phyloP scores from a whole-genome alignment of 2,329 filamentous ascomycete species.

The Trichoderma gracile region DNA sequence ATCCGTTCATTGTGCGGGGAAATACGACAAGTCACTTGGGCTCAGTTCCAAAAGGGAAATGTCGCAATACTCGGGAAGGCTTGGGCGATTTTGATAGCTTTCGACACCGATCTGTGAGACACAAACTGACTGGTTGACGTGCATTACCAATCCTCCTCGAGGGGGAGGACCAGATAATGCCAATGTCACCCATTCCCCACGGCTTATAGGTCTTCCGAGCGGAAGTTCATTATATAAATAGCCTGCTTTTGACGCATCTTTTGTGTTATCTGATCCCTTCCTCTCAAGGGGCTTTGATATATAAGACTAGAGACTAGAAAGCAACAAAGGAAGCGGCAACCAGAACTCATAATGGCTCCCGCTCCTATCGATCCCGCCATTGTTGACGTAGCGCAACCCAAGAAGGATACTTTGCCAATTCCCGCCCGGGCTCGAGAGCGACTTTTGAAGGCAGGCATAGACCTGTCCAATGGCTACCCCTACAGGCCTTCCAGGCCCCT shows the following conservation, averaged over 20 bases:
- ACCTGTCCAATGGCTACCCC: conserved; percentile 69
- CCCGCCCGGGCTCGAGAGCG: conserved; percentile 58
- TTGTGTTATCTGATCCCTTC: too few species aligned
- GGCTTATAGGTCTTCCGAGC: background rate
- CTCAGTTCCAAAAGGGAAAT: background rate
- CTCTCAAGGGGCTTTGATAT: background rate
- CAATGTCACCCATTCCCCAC: too few species aligned
- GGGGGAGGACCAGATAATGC: background rate
- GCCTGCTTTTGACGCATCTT: background rate
- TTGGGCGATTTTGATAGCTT: background rate
- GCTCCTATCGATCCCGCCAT: conserved; percentile 63
- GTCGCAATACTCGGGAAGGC: background rate
- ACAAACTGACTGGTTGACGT: background rate
- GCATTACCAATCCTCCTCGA: background rate
- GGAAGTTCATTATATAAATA: background rate
- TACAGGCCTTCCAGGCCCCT: conserved; percentile 68
- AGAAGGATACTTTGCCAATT: conserved; percentile 64
- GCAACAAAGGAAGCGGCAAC: too few species aligned
- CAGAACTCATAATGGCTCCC: conserved; percentile 48
- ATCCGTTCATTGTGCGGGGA: conserved; percentile 4
- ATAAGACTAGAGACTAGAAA: background rate
- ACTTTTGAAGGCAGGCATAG: conserved; percentile 67
- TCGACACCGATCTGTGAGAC: background rate
- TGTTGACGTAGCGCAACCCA: conserved; percentile 61
- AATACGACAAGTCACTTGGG: background rate